Conservation (phyloP, 2,329 filamentous ascomycete species). For the Neurospora crassa region DNA sequence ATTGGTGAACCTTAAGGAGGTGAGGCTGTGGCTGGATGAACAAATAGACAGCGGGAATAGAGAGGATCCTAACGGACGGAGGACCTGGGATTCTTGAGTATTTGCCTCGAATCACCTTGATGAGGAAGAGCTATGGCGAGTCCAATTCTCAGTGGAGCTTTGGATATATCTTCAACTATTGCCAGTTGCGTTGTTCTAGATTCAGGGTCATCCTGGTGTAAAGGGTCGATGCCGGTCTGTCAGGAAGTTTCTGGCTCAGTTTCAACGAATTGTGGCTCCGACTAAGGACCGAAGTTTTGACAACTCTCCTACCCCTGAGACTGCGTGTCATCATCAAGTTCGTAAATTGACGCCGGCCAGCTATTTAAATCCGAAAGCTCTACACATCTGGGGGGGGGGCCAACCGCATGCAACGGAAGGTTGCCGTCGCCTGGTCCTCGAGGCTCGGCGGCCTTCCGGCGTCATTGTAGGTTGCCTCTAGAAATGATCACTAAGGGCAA, state of each 20-base stretch:
- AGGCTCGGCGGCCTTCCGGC: background rate
- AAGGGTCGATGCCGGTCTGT: background rate
- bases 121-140: background rate
- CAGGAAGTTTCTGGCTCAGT: background rate
- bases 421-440: background rate
- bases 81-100: background rate
- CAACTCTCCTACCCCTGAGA: background rate
- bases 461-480: background rate
- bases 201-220: background rate
- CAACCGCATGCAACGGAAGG: background rate
- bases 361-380: background rate
- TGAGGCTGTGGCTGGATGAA: background rate
- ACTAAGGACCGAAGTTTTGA: background rate
- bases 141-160: background rate
- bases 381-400: background rate
- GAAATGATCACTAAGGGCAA: background rate
- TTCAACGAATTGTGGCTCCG: background rate
- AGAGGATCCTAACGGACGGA: background rate
- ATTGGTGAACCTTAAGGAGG: background rate
- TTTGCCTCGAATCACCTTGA: background rate
- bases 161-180: background rate
- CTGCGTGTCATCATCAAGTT: background rate
- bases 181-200: background rate
- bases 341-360: background rate
- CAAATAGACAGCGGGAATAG: background rate